Evolutionary conservation across 371 early-diverging fungal genomes (phyloP).

Genomic region (Lichtheimia hyalospora): DNA sequence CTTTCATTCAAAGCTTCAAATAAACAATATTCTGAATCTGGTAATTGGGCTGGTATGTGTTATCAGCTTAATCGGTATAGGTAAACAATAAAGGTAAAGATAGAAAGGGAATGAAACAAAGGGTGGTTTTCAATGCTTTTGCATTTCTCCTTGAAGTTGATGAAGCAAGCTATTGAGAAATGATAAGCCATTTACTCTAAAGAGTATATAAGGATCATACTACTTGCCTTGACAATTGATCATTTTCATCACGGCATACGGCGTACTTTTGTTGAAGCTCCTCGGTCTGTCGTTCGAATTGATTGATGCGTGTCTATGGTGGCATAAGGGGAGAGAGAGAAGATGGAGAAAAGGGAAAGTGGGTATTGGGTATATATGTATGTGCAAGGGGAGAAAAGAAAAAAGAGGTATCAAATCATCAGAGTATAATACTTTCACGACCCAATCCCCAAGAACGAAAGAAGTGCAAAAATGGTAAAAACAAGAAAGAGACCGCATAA

Average conservation of each 20-base stretch:
- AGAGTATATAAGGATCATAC: not conserved
- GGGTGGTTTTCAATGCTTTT: too few relatives aligned
- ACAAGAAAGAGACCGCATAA: not conserved
- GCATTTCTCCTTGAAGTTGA: slow-evolving; percentile 38
- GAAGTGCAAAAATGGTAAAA: not conserved
- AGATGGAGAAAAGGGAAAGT: not conserved
- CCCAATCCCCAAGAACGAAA: slow-evolving; percentile 2
- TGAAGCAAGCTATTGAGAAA: slow-evolving; percentile 23
- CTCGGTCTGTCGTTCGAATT: slow-evolving; percentile 25
- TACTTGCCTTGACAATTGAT: slow-evolving; percentile 30
- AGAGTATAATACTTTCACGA: not conserved
- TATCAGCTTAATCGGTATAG: too few relatives aligned
- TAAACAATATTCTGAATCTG: too few relatives aligned
- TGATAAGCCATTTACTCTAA: not conserved
- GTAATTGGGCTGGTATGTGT: too few relatives aligned
- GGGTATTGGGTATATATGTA: not conserved
- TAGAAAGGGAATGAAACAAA: too few relatives aligned
- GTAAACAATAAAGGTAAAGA: too few relatives aligned
- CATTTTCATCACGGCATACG: slow-evolving; percentile 32
- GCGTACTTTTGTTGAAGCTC: slow-evolving; percentile 24
- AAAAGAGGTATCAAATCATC: not conserved
- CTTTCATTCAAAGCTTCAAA: too few relatives aligned
- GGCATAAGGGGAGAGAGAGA: not conserved
- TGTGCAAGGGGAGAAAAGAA: too few relatives aligned
- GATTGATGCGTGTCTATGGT: slow-evolving; percentile 27